Conservation (phyloP, 2,329 filamentous ascomycete species). For the Botryotinia calthae region DNA sequence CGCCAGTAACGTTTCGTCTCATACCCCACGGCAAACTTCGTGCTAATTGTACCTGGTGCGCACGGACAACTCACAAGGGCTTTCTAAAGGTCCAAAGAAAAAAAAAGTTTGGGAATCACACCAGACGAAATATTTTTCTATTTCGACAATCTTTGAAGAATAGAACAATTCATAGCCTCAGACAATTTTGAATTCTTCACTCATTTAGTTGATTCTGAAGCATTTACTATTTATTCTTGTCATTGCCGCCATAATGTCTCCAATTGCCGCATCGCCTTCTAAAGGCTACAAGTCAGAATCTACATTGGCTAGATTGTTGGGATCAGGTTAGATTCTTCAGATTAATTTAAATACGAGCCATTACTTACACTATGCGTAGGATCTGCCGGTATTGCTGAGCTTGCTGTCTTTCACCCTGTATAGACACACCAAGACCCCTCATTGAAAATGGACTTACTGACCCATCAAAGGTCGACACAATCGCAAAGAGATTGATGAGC, state of each 20-base stretch:
- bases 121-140: constrained; percentile 16
- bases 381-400: constrained; percentile 87
- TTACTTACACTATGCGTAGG: constrained; percentile 52
- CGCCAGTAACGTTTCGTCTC: background rate
- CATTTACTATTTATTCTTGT: constrained; percentile 1
- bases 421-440: constrained; percentile 30
- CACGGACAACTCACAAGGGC: constrained; percentile 15
- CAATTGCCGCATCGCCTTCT: constrained; percentile 36
- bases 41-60: constrained; percentile 2
- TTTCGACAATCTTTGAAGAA: constrained; percentile 12
- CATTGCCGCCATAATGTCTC: constrained; percentile 25
- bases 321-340: constrained; percentile 66
- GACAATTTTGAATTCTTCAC: constrained; percentile 8
- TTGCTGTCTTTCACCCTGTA: constrained; percentile 90
- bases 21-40: background rate
- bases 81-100: constrained; percentile 4
- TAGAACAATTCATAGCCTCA: background rate
- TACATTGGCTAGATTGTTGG: constrained; percentile 79
- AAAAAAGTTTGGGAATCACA: constrained; percentile 18
- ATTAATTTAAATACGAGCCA: constrained; percentile 2
- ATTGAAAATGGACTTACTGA: constrained; percentile 30
- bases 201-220: constrained; percentile 20
- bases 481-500: constrained; percentile 98
- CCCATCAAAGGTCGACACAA: constrained; percentile 79
- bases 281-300: constrained; percentile 81